phyloP scores from a whole-genome alignment of 345 rosid genomes.

The Camelina laxa region DNA sequence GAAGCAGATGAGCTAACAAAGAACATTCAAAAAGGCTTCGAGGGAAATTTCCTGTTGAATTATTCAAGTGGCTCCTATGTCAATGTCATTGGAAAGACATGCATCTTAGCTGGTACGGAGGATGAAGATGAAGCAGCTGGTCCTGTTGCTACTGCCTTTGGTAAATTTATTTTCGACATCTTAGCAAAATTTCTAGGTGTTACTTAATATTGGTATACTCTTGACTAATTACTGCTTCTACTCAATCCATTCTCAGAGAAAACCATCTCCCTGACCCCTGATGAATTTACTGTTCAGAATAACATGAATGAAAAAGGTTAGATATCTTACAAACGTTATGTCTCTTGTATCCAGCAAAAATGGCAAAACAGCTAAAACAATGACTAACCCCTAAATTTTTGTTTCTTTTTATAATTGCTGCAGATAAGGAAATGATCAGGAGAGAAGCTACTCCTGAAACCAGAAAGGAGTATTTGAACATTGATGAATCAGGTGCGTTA shows the following conservation, averaged over 20 bases:
- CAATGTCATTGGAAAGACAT: not conserved
- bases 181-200: not conserved
- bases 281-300: not conserved
- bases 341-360: conserved; percentile 8
- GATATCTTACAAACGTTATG: not conserved
- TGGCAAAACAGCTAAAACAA: not conserved
- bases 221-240: conserved; percentile 6
- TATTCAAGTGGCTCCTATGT: conserved; percentile 12
- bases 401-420: not conserved
- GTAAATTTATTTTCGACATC: conserved; percentile 10
- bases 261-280: conserved; percentile 1
- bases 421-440: conserved; percentile 23
- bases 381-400: not conserved
- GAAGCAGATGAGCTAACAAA: conserved; percentile 3
- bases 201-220: not conserved
- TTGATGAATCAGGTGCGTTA: conserved; percentile 12
- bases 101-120: conserved; percentile 7
- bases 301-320: conserved; percentile 3
- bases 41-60: conserved; percentile 8
- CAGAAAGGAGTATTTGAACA: not conserved
- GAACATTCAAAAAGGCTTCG: not conserved
- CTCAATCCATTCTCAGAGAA: conserved; percentile 24
- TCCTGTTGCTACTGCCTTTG: conserved; percentile 15
- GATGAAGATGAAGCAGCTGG: conserved; percentile 4
- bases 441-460: conserved; percentile 19